These are phyloP conservation scores for Aplosporella prunicola DNA, from an alignment of 2,329 filamentous ascomycete species.

Conservation along the genomic window DNA sequence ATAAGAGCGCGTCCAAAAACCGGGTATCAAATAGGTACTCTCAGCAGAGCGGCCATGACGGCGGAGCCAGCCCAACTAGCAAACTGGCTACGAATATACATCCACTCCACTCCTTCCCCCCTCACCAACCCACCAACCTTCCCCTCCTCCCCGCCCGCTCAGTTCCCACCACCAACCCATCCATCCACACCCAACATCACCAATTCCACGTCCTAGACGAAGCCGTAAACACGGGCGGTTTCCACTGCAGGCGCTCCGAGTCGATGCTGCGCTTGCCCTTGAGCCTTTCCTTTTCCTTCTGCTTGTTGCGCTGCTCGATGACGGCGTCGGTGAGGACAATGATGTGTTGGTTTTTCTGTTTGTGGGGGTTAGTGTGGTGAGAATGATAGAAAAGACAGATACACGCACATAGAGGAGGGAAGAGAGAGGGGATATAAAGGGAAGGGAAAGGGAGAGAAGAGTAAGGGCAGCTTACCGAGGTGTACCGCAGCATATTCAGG, in stretches of 20 bases:
- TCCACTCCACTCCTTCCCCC: no score
- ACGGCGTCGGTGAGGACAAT: slow-evolving; percentile 83
- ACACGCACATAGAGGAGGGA: no score
- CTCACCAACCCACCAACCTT: no score
- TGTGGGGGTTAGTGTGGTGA: background rate
- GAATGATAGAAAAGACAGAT: background rate
- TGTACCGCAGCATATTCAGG: slow-evolving; percentile 91
- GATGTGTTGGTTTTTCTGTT: slow-evolving; percentile 80
- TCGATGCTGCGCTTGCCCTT: slow-evolving; percentile 74
- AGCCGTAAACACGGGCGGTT: slow-evolving; percentile 87
- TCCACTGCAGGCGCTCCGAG: slow-evolving; percentile 76
- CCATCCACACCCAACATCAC: slow-evolving; percentile 49
- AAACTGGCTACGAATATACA: no score
- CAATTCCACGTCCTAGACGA: slow-evolving; percentile 91
- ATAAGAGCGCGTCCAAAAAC: no score
- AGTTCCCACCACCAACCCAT: no score
- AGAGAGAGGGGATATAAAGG: background rate
- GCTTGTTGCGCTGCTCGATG: slow-evolving; percentile 56
- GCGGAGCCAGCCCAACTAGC: no score
- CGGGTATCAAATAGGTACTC: no score
- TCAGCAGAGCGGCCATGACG: no score
- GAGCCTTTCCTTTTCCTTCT: slow-evolving; percentile 67
- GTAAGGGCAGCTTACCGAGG: slow-evolving; percentile 42
- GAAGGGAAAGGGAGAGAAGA: background rate
- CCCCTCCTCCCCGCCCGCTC: no score